These are phyloP conservation scores for Halenospora varia DNA, from an alignment of 495 filamentous ascomycete species.

Conservation along the genomic window DNA sequence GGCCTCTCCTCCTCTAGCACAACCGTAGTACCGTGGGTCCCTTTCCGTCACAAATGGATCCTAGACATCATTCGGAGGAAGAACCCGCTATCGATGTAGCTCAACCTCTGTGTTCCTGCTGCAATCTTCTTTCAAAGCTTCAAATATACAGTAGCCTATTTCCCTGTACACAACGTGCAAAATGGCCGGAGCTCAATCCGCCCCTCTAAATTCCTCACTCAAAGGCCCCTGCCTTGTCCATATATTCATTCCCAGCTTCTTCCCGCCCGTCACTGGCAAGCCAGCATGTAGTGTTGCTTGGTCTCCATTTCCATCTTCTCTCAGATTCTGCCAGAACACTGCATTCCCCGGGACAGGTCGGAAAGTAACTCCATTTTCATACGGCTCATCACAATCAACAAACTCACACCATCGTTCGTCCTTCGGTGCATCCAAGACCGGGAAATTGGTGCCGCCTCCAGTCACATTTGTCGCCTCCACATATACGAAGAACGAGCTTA, in stretches of 20 bases:
- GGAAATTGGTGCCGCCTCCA: conserved; percentile 57
- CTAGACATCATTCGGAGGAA: no score
- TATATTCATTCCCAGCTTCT: conserved; percentile 80
- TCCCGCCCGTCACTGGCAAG: conserved; percentile 60
- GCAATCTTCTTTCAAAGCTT: no score
- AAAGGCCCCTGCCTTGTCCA: conserved; percentile 46
- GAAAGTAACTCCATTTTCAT: conserved; percentile 59
- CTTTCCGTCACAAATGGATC: no score
- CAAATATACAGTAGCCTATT: no score
- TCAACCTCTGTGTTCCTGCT: no score
- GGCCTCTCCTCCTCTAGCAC: no score
- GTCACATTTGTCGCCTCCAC: conserved; percentile 40
- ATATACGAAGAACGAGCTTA: conserved; percentile 55
- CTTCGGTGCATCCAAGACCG: conserved; percentile 54
- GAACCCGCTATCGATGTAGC: no score
- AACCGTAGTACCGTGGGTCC: no score
- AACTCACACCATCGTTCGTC: conserved; percentile 24
- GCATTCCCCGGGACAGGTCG: conserved; percentile 65
- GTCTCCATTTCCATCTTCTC: conserved; percentile 57
- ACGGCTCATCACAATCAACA: conserved; percentile 20
- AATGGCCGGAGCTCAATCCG: no score
- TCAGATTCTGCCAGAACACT: conserved; percentile 73
- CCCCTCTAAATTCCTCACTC: conserved; percentile 10
- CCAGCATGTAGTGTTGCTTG: conserved; percentile 67
- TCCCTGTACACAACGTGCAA: no score